A percentile compares a stretch with the other conserved stretches of the same genome.
These are phyloP conservation scores for Solanum chacoense DNA, from an alignment of 305 asterid species.

Conservation along the genomic window DNA sequence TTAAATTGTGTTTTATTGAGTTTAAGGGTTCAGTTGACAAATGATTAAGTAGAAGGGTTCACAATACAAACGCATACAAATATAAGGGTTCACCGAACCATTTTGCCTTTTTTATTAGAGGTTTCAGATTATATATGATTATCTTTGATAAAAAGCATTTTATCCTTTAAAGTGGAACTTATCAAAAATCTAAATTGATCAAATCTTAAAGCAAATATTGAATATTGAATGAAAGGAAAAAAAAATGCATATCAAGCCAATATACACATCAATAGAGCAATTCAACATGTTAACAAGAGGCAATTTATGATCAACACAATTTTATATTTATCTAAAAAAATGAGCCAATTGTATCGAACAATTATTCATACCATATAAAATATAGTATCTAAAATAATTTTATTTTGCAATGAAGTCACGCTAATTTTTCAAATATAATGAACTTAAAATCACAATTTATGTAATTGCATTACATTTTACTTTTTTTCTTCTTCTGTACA, in stretches of 20 bases:
- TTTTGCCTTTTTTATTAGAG: no score
- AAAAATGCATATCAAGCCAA: neutral
- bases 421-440: neutral
- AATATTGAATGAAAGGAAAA: no score
- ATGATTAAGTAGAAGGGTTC: no score
- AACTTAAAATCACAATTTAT: neutral
- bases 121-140: no score
- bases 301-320: neutral
- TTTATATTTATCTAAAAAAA: neutral
- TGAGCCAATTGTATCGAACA: neutral
- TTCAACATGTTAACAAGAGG: neutral
- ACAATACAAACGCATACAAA: no score
- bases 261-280: neutral
- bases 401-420: neutral
- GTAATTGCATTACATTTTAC: neutral
- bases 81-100: no score
- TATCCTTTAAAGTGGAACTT: neutral
- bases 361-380: neutral
- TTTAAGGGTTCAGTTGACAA: no score
- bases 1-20: no score
- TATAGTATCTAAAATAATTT: neutral
- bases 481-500: no score
- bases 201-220: no score
- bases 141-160: no score
- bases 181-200: neutral